Evolutionary conservation across 2,329 filamentous ascomycete species (phyloP).

Genomic region (Hypocreales sp.): DNA sequence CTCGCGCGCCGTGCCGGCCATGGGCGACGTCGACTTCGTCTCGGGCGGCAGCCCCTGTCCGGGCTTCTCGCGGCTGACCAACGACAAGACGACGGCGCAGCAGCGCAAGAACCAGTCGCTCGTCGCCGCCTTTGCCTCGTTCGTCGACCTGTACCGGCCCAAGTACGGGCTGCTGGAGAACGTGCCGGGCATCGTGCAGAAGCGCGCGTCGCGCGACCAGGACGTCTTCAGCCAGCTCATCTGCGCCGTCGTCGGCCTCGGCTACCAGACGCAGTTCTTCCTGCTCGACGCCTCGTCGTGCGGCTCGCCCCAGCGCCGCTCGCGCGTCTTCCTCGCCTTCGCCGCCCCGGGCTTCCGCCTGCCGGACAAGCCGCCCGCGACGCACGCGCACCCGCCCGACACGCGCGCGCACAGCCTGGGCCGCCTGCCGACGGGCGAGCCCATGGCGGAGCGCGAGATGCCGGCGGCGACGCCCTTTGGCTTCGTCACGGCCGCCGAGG

Average conservation of each 20-base stretch:
- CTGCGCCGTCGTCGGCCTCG: conserved; percentile 57
- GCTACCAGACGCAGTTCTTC: conserved; percentile 58
- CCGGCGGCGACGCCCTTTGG: conserved; percentile 39
- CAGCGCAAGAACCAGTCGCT: conserved; percentile 61
- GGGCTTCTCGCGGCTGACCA: conserved; percentile 54
- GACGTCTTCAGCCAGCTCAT: conserved; percentile 62
- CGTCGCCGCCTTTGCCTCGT: conserved; percentile 60
- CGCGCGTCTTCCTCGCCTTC: conserved; percentile 55
- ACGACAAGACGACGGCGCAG: conserved; percentile 31
- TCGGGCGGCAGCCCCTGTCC: conserved; percentile 64
- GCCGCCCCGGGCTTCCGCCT: conserved; percentile 49
- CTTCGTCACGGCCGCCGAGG: conserved; percentile 36
- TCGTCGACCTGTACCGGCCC: conserved; percentile 59
- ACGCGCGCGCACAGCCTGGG: conserved; percentile 30
- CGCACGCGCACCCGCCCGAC: conserved; percentile 42
- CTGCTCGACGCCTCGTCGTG: conserved; percentile 54
- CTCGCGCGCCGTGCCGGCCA: conserved; percentile 30
- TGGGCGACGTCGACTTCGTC: conserved; percentile 54
- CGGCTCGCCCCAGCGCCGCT: conserved; percentile 50
- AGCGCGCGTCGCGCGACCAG: conserved; percentile 27
- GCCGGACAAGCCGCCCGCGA: conserved; percentile 38
- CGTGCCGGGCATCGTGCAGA: conserved; percentile 48
- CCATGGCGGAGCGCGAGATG: conserved; percentile 36
- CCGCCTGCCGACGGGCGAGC: conserved; percentile 38
- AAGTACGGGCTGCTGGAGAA: conserved; percentile 69